Evolutionary conservation across 2,329 filamentous ascomycete species (phyloP).

Genomic region (Amesomyces nigricolor): DNA sequence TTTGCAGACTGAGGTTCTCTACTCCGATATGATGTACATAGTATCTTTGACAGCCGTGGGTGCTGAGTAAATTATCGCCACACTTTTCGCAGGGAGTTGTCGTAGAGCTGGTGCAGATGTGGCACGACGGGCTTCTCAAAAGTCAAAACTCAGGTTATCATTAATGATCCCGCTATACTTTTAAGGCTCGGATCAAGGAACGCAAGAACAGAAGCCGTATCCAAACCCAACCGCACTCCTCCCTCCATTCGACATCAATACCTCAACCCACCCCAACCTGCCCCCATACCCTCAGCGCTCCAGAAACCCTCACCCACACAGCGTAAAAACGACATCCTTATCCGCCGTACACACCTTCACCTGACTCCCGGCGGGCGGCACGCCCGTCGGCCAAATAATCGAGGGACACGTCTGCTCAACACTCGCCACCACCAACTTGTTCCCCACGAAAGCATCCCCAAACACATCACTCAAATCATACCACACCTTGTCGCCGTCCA

Average conservation of each 20-base stretch:
- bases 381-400: conserved; percentile 35
- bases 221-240: neutral
- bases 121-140: too few species aligned
- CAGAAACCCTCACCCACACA: conserved; percentile 28
- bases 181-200: neutral
- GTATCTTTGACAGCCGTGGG: too few species aligned
- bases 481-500: conserved; percentile 33
- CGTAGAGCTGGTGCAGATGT: too few species aligned
- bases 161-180: neutral
- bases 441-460: conserved; percentile 35
- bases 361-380: conserved; percentile 34
- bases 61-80: neutral
- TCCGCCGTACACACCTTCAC: conserved; percentile 33
- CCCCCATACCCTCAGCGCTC: neutral
- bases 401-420: conserved; percentile 29
- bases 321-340: conserved; percentile 33
- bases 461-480: conserved; percentile 39
- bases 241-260: neutral
- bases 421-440: conserved; percentile 31
- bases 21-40: too few species aligned
- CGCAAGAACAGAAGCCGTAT: neutral
- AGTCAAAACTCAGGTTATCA: too few species aligned
- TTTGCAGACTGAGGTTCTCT: too few species aligned
- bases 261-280: neutral
- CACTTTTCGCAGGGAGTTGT: neutral